A percentile compares a stretch with the other conserved stretches of the same genome.
Evolutionary conservation across 1,284 basidiomycete genomes (phyloP).

Genomic region (Stereum hirsutum): DNA sequence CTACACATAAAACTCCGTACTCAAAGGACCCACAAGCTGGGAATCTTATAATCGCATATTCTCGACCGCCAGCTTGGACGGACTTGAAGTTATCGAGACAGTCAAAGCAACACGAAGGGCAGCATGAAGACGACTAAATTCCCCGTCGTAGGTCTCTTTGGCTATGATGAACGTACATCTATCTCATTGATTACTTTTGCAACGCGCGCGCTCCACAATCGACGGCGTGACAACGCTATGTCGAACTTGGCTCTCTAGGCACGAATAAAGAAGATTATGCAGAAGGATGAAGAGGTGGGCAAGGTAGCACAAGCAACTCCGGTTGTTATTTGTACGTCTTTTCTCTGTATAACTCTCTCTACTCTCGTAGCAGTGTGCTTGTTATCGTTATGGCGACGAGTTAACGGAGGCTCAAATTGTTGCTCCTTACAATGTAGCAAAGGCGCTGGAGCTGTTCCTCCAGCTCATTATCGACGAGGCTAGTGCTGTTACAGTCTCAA

Average conservation of each 20-base stretch:
- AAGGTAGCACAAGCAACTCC: conserved; percentile 98
- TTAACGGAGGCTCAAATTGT: not conserved
- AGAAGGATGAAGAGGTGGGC: conserved; percentile 98
- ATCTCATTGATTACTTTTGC: not conserved
- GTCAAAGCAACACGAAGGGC: conserved; percentile 50
- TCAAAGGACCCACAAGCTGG: too few species aligned
- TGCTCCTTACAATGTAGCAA: conserved; percentile 47
- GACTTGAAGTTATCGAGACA: too few species aligned
- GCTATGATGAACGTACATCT: too few species aligned
- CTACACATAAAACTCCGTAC: too few species aligned
- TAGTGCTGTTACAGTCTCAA: conserved; percentile 70
- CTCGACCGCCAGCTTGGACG: too few species aligned
- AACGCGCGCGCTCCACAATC: not conserved
- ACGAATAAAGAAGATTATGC: conserved; percentile 99
- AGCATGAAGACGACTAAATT: conserved; percentile 83
- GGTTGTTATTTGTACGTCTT: conserved; percentile 86
- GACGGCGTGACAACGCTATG: not conserved
- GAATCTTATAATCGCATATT: too few species aligned
- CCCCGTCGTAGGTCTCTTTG: conserved; percentile 49
- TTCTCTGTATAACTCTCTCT: conserved; percentile 7
- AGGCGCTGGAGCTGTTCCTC: conserved; percentile 93
- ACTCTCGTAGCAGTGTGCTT: not conserved
- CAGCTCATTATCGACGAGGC: conserved; percentile 81
- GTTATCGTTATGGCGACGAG: too few species aligned
- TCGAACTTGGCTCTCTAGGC: conserved; percentile 41